Evolutionary conservation across 345 rosid species (phyloP), one percentile per base, ranked within the genome.

Genomic region (Ailanthus altissimus): DNA sequence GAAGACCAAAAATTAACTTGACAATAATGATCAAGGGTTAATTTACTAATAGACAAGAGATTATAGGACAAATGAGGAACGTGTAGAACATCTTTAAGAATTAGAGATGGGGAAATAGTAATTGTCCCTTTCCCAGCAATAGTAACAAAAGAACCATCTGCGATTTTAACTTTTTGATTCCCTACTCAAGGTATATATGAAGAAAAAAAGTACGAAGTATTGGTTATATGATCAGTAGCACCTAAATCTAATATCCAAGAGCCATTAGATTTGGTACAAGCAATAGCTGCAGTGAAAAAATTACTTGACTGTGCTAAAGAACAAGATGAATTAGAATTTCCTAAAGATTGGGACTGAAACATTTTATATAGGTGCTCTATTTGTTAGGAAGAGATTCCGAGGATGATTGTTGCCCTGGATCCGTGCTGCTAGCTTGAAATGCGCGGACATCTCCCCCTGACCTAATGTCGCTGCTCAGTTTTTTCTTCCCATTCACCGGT

Each of bases 181-280:
- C n/a, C n/a, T n/a, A n/a, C n/a, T n/a, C n/a, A n/a, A n/a, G n/a
- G n/a, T n/a, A n/a, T n/a, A n/a, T n/a, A n/a, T n/a, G n/a, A n/a
- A n/a, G n/a, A n/a, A n/a, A n/a, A n/a, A n/a, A n/a, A n/a, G n/a
- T n/a, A n/a, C n/a, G n/a, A n/a, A n/a, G n/a, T n/a, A n/a, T n/a
- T n/a, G n/a, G n/a, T n/a, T n/a, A n/a, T n/a, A n/a, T n/a, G 56
- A 49, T 77, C 15, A 47, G 63, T 60, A 8, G 61, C n/a, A 26
- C 42, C 1, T 0, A 11, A 74, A 23, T 74, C 61, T 14, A 74
- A 20, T 32, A 74, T 63, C 70, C 70, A 49, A n/a, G n/a, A n/a
- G n/a, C n/a, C n/a, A n/a, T n/a, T n/a, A n/a, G n/a, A n/a, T n/a
- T n/a, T 58, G 40, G 25, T 7, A 12, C 2, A 6, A 46, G 20